These are phyloP conservation scores for Camellia granthamiana DNA, from an alignment of 148 eudicot genomes.

Conservation along the genomic window DNA sequence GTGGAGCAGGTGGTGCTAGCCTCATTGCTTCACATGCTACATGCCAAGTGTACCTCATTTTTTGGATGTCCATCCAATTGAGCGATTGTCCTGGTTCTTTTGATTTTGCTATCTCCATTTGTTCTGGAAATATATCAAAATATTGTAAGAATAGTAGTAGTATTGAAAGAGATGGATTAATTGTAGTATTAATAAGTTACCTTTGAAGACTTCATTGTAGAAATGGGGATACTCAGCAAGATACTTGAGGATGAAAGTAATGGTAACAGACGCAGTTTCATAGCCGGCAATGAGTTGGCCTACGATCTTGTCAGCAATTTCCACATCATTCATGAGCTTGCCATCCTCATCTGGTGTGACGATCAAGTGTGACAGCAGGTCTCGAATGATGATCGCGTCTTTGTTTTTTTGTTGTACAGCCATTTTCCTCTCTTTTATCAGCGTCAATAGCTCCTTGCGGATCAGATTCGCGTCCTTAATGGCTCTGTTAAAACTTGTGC, in stretches of 20 bases:
- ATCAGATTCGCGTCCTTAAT: constrained; percentile 31
- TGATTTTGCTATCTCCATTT: constrained; percentile 20
- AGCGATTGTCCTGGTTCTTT: constrained; percentile 23
- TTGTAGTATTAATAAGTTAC: constrained; percentile 10
- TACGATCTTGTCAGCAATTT: constrained; percentile 40
- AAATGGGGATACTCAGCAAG: constrained; percentile 42
- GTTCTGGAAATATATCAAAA: constrained; percentile 17
- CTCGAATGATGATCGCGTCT: constrained; percentile 23
- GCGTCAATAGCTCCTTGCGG: constrained; percentile 22
- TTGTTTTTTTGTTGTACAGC: constrained; percentile 22
- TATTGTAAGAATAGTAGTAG: background rate
- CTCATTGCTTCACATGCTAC: constrained; percentile 38
- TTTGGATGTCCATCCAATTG: constrained; percentile 35
- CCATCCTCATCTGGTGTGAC: constrained; percentile 35
- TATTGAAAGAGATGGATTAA: background rate
- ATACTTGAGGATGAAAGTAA: constrained; percentile 43
- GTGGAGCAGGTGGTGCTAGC: constrained; percentile 25
- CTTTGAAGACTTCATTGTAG: constrained; percentile 40
- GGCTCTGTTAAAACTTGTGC: constrained; percentile 34
- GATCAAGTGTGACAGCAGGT: constrained; percentile 42
- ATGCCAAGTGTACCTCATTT: constrained; percentile 38
- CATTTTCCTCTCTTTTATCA: constrained; percentile 30
- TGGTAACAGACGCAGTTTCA: constrained; percentile 41
- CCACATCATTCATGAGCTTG: constrained; percentile 34
- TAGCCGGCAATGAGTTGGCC: constrained; percentile 50